Evolutionary conservation across 306 rosid species (phyloP).

Genomic region (Arachis stenosperma): DNA sequence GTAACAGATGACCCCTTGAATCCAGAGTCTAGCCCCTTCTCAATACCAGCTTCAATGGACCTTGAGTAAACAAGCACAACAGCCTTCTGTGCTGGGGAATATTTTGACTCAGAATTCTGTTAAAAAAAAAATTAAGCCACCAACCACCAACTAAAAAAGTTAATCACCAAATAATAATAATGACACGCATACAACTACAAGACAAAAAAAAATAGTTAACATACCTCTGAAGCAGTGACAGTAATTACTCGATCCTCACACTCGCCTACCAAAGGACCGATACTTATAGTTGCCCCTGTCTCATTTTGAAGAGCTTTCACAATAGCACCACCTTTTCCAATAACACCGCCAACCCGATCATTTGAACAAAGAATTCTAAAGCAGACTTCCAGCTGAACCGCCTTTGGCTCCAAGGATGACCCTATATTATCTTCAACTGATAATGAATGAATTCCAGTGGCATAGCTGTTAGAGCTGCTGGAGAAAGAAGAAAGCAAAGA

Average conservation of each 20-base stretch:
- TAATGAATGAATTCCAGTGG: conserved; percentile 60
- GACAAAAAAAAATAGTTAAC: conserved; percentile 37
- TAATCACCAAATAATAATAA: conserved; percentile 6
- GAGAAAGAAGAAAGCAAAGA: conserved; percentile 54
- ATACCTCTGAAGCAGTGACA: conserved; percentile 85
- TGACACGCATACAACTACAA: conserved; percentile 19
- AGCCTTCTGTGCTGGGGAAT: conserved; percentile 92
- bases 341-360: conserved; percentile 87
- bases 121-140: conserved; percentile 33
- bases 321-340: conserved; percentile 91
- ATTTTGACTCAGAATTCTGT: conserved; percentile 82
- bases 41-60: conserved; percentile 68
- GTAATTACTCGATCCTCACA: conserved; percentile 85
- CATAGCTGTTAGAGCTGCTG: conserved; percentile 60
- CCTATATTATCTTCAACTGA: conserved; percentile 64
- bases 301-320: conserved; percentile 85
- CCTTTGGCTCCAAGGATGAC: conserved; percentile 53
- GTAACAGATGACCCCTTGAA: conserved; percentile 61
- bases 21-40: conserved; percentile 67
- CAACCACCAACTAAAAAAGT: conserved; percentile 12
- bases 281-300: conserved; percentile 80
- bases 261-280: conserved; percentile 67
- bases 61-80: conserved; percentile 83
- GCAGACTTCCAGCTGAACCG: conserved; percentile 65
- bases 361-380: conserved; percentile 81